These are phyloP conservation scores for Knoxia roxburghii DNA, from an alignment of 257 asterid genomes.

Conservation along the genomic window DNA sequence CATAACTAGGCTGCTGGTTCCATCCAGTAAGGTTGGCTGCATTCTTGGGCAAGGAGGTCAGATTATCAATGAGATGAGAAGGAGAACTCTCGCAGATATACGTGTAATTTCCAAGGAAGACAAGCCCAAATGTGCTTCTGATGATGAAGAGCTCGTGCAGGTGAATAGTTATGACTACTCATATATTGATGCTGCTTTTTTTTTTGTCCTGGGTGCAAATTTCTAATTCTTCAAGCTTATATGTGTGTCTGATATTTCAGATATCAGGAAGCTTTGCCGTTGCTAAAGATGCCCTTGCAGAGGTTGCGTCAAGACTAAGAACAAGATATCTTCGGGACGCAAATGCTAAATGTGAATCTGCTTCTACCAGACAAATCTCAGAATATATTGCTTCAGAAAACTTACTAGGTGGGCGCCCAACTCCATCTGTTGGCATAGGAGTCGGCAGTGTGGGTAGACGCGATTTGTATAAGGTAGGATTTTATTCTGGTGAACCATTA, in stretches of 20 bases:
- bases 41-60: slow-evolving; percentile 84
- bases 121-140: slow-evolving; percentile 65
- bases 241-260: slow-evolving; percentile 31
- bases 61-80: slow-evolving; percentile 78
- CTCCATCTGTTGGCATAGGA: slow-evolving; percentile 29
- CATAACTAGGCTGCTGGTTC: slow-evolving; percentile 70
- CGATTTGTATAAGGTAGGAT: slow-evolving; percentile 41
- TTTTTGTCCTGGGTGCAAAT: not conserved
- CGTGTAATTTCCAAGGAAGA: slow-evolving; percentile 70
- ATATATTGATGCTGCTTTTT: not conserved
- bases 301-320: slow-evolving; percentile 72
- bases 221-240: slow-evolving; percentile 12
- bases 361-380: slow-evolving; percentile 38
- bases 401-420: slow-evolving; percentile 33
- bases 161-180: slow-evolving; percentile 32
- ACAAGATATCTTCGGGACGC: slow-evolving; percentile 58
- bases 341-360: slow-evolving; percentile 43
- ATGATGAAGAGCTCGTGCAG: slow-evolving; percentile 92
- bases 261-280: slow-evolving; percentile 63
- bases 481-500: slow-evolving; percentile 1
- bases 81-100: slow-evolving; percentile 79
- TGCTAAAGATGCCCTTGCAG: slow-evolving; percentile 73
- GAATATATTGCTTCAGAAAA: slow-evolving; percentile 43
- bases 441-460: slow-evolving; percentile 54
- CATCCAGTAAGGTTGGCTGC: slow-evolving; percentile 85